Evolutionary conservation across 2,329 filamentous ascomycete genomes (phyloP), one percentile per base, ranked within the genome.

Genomic region (Cytospora chrysosperma): DNA sequence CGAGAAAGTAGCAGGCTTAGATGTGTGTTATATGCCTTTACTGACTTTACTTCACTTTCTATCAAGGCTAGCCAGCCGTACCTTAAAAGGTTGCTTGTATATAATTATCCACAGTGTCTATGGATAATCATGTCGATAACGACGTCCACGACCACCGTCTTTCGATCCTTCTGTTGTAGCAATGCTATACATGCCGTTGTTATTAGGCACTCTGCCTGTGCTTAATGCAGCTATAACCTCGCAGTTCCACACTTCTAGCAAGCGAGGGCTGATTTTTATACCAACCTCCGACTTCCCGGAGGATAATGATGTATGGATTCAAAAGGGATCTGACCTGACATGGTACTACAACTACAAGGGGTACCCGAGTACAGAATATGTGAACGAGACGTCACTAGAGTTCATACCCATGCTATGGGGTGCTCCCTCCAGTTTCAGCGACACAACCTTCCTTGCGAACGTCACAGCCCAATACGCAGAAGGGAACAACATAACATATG

Each of bases 271-370:
- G 57, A 53, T 59, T 9, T 59, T 34, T 27, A 59, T 59, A 53
- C 57, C 57, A 9, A 59, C 32, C 13, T 40, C 57, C 28, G 28
- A 59, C 28, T 59, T 52, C 47, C 57, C 57, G 21, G 47, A 53
- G 19, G 57, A 59, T 17, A 32, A 59, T 24, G 12, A 59, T 7
- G 19, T 59, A 59, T 59, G 57, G 57, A 27, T 53, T 15, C 43
- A 21, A 17, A 13, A 53, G n/a, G 57, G 47, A 15, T 26, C 28
- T 21, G 57, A 59, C 15, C 49, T 59, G 21, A 59, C 57, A 24
- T 59, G 57, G 57, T 59, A 59, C 30, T 59, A 59, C 57, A 59
- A 59, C 32, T 59, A 59, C 57, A 59, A 59, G 57, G 21, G 30
- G 28, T 59, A 59, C 47, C 57, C 57, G 19, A 59, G 26, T 30